Percentiles rank a stretch among this genome's conserved stretches.
Evolutionary conservation across 306 rosid genomes (phyloP).

Genomic region (Citrullus colocynthis): DNA sequence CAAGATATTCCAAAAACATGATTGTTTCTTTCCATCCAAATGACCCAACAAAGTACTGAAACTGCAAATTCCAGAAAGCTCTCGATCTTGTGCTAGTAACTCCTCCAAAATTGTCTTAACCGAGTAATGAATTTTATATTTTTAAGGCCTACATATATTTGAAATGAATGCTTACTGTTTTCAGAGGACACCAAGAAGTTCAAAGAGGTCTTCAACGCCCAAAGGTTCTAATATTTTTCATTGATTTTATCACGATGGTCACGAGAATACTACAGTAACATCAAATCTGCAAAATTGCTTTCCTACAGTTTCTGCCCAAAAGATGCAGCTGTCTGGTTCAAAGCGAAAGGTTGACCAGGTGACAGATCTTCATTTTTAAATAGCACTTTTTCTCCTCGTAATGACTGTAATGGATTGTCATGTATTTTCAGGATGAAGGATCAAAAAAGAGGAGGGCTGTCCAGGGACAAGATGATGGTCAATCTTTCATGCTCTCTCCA

Average conservation of each 20-base stretch:
- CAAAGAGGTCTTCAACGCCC: conserved; percentile 33
- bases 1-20: neutral
- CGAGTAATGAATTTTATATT: neutral
- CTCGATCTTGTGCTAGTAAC: neutral
- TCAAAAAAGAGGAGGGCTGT: neutral
- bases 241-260: conserved; percentile 10
- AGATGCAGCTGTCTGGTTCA: conserved; percentile 35
- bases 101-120: neutral
- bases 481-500: neutral
- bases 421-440: conserved; percentile 4
- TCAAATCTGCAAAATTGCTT: conserved; percentile 3
- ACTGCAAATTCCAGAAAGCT: neutral
- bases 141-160: neutral
- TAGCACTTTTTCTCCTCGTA: neutral
- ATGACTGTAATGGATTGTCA: neutral
- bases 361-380: neutral
- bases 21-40: neutral
- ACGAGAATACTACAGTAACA: conserved; percentile 11
- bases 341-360: conserved; percentile 56
- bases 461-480: conserved; percentile 4
- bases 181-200: conserved; percentile 48
- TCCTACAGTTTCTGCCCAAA: conserved; percentile 49
- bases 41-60: neutral
- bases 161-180: conserved; percentile 8
- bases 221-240: conserved; percentile 35